Percentiles rank a stretch among this genome's conserved stretches.
Evolutionary conservation across 306 rosid genomes (phyloP).

Genomic region (Rosa chinensis): DNA sequence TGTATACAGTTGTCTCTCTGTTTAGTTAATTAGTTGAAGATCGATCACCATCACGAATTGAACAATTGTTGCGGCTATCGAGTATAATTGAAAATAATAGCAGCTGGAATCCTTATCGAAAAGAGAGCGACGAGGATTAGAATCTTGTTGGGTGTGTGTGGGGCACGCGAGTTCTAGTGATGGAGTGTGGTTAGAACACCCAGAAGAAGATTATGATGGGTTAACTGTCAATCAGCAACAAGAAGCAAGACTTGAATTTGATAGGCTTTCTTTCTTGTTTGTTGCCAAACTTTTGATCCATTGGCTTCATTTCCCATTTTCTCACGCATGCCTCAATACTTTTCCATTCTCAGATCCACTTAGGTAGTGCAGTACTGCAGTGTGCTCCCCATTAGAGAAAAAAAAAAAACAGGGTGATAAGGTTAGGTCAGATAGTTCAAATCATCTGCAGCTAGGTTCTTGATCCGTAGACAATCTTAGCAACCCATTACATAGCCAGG

Average conservation of each 20-base stretch:
- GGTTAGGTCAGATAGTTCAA: background rate
- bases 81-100: background rate
- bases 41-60: background rate
- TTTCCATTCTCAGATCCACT: background rate
- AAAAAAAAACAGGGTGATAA: too few species aligned
- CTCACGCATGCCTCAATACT: background rate
- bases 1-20: background rate
- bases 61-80: background rate
- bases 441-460: background rate
- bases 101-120: background rate
- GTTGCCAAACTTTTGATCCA: background rate
- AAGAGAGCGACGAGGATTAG: background rate
- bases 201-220: background rate
- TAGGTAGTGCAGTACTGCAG: background rate
- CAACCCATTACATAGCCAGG: background rate
- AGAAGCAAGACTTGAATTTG: background rate
- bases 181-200: background rate
- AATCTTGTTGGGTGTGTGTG: background rate
- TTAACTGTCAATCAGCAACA: background rate
- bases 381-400: conserved; percentile 4
- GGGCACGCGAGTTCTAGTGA: background rate
- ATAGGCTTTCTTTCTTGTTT: background rate
- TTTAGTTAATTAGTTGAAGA: background rate
- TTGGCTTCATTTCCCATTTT: background rate
- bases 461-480: background rate